Conservation (phyloP, 148 eudicot genomes). For the Chenopodium formosanum region DNA sequence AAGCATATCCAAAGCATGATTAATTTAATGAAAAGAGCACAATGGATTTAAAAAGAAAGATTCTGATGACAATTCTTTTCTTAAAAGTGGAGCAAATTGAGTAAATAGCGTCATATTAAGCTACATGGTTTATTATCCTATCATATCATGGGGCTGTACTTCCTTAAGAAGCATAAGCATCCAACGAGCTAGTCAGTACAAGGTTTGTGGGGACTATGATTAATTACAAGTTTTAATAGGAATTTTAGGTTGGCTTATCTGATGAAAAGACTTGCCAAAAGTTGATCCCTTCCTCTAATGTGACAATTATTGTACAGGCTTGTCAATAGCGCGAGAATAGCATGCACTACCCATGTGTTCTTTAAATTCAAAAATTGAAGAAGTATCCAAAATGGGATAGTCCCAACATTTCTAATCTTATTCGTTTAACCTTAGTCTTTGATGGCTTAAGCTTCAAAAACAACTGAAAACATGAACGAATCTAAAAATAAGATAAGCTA, state of each 20-base stretch:
- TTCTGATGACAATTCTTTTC: slow-evolving; percentile 9
- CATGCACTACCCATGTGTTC: slow-evolving; percentile 21
- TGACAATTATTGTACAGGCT: slow-evolving; percentile 17
- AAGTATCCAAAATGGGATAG: slow-evolving; percentile 20
- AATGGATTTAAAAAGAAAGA: slow-evolving; percentile 13
- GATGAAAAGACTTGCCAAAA: background rate
- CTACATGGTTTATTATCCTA: slow-evolving; percentile 13
- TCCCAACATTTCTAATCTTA: slow-evolving; percentile 19
- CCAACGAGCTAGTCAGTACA: background rate
- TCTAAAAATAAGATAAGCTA: slow-evolving; percentile 13
- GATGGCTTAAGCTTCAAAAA: background rate
- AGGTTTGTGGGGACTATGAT: background rate
- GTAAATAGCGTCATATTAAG: slow-evolving; percentile 16
- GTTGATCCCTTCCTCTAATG: slow-evolving; percentile 4
- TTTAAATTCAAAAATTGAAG: slow-evolving; percentile 10
- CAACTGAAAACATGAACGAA: slow-evolving; percentile 13
- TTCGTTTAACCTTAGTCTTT: slow-evolving; percentile 7
- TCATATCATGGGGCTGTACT: slow-evolving; percentile 7
- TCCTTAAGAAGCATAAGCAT: background rate
- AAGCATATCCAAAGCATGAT: slow-evolving; percentile 14
- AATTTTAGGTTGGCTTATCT: background rate
- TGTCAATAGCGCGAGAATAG: slow-evolving; percentile 15
- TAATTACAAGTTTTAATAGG: background rate
- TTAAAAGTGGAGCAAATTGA: slow-evolving; percentile 24
- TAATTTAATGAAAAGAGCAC: slow-evolving; percentile 8